A percentile compares a stretch with the other conserved stretches of the same genome.
phyloP scores from a whole-genome alignment of 2,329 filamentous ascomycete species.

The Stachybotrys chlorohalonatus region DNA sequence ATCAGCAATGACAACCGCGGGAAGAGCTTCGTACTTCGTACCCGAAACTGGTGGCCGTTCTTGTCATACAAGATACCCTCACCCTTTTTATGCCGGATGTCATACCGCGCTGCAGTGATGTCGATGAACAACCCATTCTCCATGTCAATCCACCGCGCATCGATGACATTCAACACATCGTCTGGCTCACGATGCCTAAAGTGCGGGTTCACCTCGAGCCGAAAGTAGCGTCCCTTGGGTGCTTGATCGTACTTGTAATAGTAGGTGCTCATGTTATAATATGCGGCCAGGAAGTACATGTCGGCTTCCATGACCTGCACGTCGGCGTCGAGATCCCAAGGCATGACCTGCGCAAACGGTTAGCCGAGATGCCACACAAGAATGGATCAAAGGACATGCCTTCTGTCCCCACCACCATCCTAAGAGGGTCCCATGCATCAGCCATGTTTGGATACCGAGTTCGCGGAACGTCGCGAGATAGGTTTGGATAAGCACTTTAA shows the following conservation, averaged over 20 bases:
- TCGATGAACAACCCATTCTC: conserved; percentile 39
- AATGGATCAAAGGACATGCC: conserved; percentile 14
- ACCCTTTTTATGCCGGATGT: conserved; percentile 30
- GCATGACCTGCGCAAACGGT: conserved; percentile 44
- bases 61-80: conserved; percentile 40
- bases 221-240: conserved; percentile 30
- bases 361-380: neutral
- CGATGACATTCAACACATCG: conserved; percentile 33
- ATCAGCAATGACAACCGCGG: neutral
- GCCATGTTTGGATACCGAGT: conserved; percentile 67
- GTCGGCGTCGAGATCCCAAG: conserved; percentile 72
- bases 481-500: conserved; percentile 59
- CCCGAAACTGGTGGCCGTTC: conserved; percentile 39
- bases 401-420: conserved; percentile 79
- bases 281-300: conserved; percentile 54
- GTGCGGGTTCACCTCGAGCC: conserved; percentile 40
- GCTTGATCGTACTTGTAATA: conserved; percentile 30
- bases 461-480: conserved; percentile 61
- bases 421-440: conserved; percentile 74
- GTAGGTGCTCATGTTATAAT: conserved; percentile 52
- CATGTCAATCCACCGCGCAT: conserved; percentile 40
- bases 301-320: conserved; percentile 62
- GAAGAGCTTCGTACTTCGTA: conserved; percentile 9
- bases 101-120: conserved; percentile 41
- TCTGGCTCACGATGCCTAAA: conserved; percentile 26